A percentile compares a stretch with the other conserved stretches of the same genome.
phyloP scores from a whole-genome alignment of 768 basidiomycete genomes.

The Boletus sp. region DNA sequence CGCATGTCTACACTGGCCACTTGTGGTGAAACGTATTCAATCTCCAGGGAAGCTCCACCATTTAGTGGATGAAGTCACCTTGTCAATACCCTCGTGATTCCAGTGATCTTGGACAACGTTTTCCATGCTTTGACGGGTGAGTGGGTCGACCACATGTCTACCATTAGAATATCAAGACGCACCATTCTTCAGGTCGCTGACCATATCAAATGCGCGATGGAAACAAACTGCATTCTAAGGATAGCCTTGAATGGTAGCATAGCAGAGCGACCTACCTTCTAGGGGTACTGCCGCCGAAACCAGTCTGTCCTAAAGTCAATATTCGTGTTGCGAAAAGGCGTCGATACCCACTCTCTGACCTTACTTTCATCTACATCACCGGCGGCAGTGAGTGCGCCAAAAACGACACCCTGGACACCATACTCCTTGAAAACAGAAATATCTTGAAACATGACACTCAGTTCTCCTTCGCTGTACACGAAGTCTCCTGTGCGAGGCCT shows the following conservation, averaged over 20 bases:
- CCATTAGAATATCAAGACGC: slow-evolving; percentile 1
- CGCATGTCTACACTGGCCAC: slow-evolving; percentile 51
- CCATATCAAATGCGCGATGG: slow-evolving; percentile 79
- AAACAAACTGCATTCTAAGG: slow-evolving; percentile 57
- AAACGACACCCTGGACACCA: slow-evolving; percentile 62
- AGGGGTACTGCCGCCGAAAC: slow-evolving; percentile 55
- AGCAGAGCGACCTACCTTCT: slow-evolving; percentile 45
- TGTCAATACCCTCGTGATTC: slow-evolving; percentile 74
- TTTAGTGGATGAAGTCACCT: slow-evolving; percentile 45
- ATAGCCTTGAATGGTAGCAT: neutral
- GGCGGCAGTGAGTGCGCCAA: slow-evolving; percentile 56
- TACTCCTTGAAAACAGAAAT: slow-evolving; percentile 55
- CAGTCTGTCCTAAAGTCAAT: slow-evolving; percentile 37
- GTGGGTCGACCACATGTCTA: neutral
- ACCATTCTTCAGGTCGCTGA: slow-evolving; percentile 53
- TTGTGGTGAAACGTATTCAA: slow-evolving; percentile 23
- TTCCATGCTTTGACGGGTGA: slow-evolving; percentile 24
- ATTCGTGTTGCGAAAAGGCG: neutral
- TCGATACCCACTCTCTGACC: slow-evolving; percentile 42
- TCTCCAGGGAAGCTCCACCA: neutral
- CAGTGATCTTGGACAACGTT: slow-evolving; percentile 52
- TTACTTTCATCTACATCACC: slow-evolving; percentile 57
- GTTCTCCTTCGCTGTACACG: slow-evolving; percentile 61
- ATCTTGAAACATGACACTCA: slow-evolving; percentile 74
- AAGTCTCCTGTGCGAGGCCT: slow-evolving; percentile 81